These are phyloP conservation scores for Curvularia sp. DNA, from an alignment of 2,329 filamentous ascomycete species.

Conservation along the genomic window DNA sequence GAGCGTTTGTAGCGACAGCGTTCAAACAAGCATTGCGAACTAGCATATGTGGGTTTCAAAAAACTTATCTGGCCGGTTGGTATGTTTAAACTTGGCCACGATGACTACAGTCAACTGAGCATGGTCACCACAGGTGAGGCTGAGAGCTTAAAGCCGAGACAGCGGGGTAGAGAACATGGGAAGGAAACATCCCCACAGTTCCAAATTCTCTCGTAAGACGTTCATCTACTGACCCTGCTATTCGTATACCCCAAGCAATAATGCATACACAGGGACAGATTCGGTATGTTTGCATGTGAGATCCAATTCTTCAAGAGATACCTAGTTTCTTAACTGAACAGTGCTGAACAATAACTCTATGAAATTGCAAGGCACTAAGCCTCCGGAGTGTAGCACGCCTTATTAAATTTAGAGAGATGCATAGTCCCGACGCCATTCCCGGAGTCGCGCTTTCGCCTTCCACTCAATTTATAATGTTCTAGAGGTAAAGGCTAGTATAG, in stretches of 20 bases:
- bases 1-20: not conserved
- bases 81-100: not conserved
- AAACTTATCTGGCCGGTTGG: not conserved
- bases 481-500: constrained; percentile 33
- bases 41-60: not conserved
- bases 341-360: not conserved
- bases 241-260: not conserved
- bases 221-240: constrained; percentile 32
- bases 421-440: constrained; percentile 22
- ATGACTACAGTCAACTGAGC: not conserved
- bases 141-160: constrained; percentile 29
- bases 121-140: constrained; percentile 22
- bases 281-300: not conserved
- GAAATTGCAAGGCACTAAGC: not conserved
- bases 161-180: constrained; percentile 37
- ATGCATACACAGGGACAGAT: not conserved
- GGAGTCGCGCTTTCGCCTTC: constrained; percentile 17
- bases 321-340: too few relatives aligned
- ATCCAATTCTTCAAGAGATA: not conserved
- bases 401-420: constrained; percentile 6
- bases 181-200: constrained; percentile 26
- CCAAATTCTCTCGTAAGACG: constrained; percentile 38
- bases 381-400: not conserved
- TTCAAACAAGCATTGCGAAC: not conserved
- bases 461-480: constrained; percentile 10